phyloP scores from a whole-genome alignment of 805 yeast species.

The Priceomyces melissophilus region DNA sequence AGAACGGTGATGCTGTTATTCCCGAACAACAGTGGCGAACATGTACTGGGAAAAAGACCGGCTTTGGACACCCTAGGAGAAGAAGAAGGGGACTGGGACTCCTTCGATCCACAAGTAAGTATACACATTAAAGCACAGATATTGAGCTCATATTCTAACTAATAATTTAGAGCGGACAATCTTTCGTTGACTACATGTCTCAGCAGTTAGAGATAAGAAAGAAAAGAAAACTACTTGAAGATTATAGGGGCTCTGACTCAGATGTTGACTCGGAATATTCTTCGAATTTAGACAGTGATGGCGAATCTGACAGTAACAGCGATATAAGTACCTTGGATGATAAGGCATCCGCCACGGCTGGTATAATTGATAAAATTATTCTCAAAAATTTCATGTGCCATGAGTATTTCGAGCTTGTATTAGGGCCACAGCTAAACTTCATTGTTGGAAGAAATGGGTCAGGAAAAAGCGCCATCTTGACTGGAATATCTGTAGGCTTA shows the following conservation, averaged over 20 bases:
- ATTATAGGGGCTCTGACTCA: slow-evolving; percentile 8
- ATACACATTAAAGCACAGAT: neutral
- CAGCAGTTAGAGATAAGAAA: slow-evolving; percentile 12
- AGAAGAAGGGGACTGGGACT: neutral
- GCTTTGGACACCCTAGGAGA: neutral
- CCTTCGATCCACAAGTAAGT: neutral
- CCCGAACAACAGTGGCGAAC: neutral
- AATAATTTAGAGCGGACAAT: slow-evolving; percentile 9
- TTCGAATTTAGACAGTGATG: slow-evolving; percentile 5
- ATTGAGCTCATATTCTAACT: slow-evolving; percentile 5
- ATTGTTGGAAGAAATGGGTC: slow-evolving; percentile 89
- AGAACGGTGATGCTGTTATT: no score
- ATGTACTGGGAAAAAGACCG: neutral
- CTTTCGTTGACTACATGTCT: slow-evolving; percentile 12
- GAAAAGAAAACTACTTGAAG: slow-evolving; percentile 8
- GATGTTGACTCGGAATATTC: slow-evolving; percentile 8
- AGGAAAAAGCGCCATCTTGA: slow-evolving; percentile 84
- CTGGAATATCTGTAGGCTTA: slow-evolving; percentile 81
- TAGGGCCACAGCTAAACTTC: slow-evolving; percentile 80
- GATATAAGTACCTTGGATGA: slow-evolving; percentile 11
- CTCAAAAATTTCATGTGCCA: slow-evolving; percentile 89
- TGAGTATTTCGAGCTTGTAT: slow-evolving; percentile 64
- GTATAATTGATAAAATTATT: slow-evolving; percentile 61
- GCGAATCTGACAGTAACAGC: slow-evolving; percentile 7
- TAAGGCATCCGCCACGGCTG: slow-evolving; percentile 45